Percentiles rank a stretch among this genome's conserved stretches.
Evolutionary conservation across 495 filamentous ascomycete species (phyloP).

Genomic region (Podospora pseudocomata): DNA sequence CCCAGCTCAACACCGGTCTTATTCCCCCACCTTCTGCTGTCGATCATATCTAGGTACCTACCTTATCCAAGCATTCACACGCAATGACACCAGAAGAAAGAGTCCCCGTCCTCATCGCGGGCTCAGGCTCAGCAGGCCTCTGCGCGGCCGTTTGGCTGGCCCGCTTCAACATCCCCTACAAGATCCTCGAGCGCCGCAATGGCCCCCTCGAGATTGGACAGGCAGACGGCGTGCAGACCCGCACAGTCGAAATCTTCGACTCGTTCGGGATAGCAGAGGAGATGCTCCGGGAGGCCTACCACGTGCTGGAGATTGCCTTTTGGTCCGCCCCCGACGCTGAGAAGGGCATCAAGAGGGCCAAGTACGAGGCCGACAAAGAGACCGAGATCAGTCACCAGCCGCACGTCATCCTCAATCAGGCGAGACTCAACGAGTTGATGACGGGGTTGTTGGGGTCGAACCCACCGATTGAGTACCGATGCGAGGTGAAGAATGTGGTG

Average conservation of each 20-base stretch:
- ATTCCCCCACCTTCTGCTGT: neutral
- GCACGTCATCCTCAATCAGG: constrained; percentile 76
- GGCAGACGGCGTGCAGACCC: constrained; percentile 76
- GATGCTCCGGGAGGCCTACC: constrained; percentile 67
- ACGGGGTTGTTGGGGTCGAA: constrained; percentile 47
- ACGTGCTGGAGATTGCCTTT: constrained; percentile 64
- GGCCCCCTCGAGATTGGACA: constrained; percentile 66
- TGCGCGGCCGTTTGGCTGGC: constrained; percentile 66
- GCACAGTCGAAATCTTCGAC: constrained; percentile 78
- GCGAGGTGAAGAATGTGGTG: constrained; percentile 51
- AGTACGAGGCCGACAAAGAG: constrained; percentile 57
- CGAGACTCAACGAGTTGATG: constrained; percentile 62
- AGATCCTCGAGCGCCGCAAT: constrained; percentile 58
- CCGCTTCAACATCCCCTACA: constrained; percentile 55
- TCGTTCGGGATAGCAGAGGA: constrained; percentile 69
- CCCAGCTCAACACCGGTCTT: neutral
- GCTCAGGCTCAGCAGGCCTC: constrained; percentile 66
- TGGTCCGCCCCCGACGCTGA: constrained; percentile 43
- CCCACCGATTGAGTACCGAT: constrained; percentile 58
- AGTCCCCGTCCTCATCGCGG: constrained; percentile 59
- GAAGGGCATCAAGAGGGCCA: constrained; percentile 47
- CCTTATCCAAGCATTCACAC: neutral
- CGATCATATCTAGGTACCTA: neutral
- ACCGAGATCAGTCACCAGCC: constrained; percentile 63
- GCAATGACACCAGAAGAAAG: constrained; percentile 26